Base-by-base conservation (phyloP, 495 filamentous ascomycete genomes). In the Clohesyomyces aquaticus region DNA sequence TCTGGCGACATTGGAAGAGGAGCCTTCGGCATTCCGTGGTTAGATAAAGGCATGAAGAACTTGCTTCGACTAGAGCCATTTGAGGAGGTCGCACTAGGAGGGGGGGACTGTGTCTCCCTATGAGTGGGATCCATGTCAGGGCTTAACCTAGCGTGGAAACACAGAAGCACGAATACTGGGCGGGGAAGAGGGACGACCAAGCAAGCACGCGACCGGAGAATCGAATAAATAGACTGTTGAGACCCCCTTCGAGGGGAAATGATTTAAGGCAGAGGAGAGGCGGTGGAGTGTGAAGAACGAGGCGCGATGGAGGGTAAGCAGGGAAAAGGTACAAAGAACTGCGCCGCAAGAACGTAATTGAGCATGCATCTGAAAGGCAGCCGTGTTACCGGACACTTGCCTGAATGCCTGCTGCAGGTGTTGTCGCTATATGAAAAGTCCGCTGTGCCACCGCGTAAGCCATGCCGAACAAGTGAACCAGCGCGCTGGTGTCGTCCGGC, bases 11-110 rank as follows among this genome's bases (percentile, higher is more conserved):
- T 18, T 50, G 66, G 52, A n/a, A 29, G 16, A 12, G 66, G 67
- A 11, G 67, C 50, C 46, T 65, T 61, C 1, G 67, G 67, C 58
- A 70, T 62, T 29, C 58, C 62, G 48, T 70, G 62, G 43, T 45
- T 53, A 19, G 62, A 62, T 9, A 66, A 49, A 2, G 57, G 62
- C 16, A 27, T 18, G 56, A 68, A 68, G 23, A 60, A 45, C 42
- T 55, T 59, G 42, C 46, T 59, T 4, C 66, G n/a, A 3, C 51
- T 41, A 8, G 45, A 43, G 27, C 41, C 61, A 4, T 25, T 52
- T 27, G 29, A 26, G 0, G 56, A 49, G 8, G 66, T 32, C 1
- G 42, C 50, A 21, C 25, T 21, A 9, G 61, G 43, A 19, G 56
- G 49, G 28, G 51, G 53, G n/a, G 38, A 27, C 19, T 19, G 45